Percentiles rank a stretch among this genome's conserved stretches.
These are phyloP conservation scores for Agarophyton chilense DNA, from an alignment of 23 red algal species.

Conservation along the genomic window DNA sequence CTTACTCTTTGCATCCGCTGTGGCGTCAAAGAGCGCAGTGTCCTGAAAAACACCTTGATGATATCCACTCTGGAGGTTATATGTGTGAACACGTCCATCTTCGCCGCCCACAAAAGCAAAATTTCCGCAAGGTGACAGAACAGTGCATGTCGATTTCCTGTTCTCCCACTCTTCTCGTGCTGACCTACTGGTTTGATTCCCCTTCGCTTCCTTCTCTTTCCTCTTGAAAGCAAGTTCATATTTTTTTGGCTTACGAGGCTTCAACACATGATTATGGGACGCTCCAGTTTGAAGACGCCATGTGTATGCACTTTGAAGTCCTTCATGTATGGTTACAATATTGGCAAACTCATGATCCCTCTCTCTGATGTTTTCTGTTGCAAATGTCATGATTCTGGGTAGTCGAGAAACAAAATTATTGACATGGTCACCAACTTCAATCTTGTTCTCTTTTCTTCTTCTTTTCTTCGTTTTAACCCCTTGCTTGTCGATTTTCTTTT, in stretches of 20 bases:
- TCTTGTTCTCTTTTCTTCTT: constrained; percentile 22
- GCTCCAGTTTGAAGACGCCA: constrained; percentile 81
- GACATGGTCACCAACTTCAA: constrained; percentile 53
- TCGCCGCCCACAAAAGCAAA: constrained; percentile 78
- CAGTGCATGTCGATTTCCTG: constrained; percentile 42
- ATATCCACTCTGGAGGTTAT: constrained; percentile 88
- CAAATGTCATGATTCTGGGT: constrained; percentile 73
- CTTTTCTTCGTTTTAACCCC: constrained; percentile 24
- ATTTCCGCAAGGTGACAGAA: constrained; percentile 85
- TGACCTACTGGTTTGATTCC: background rate
- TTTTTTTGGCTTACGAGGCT: background rate
- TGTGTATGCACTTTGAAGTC: constrained; percentile 65
- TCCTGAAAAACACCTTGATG: constrained; percentile 70
- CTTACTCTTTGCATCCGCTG: background rate
- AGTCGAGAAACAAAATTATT: constrained; percentile 13
- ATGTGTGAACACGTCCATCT: constrained; percentile 76
- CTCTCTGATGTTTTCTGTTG: constrained; percentile 31
- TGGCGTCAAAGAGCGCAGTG: background rate
- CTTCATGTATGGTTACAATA: constrained; percentile 82
- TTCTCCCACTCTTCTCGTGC: background rate
- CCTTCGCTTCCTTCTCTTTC: constrained; percentile 21
- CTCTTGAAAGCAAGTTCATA: constrained; percentile 45
- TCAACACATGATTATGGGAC: constrained; percentile 62
- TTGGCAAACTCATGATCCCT: constrained; percentile 91
- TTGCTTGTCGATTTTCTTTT: constrained; percentile 25